Percentiles rank a stretch among this genome's conserved stretches.
These are phyloP conservation scores for Alternaria triticimaculans DNA, from an alignment of 2,329 filamentous ascomycete genomes.

Conservation along the genomic window DNA sequence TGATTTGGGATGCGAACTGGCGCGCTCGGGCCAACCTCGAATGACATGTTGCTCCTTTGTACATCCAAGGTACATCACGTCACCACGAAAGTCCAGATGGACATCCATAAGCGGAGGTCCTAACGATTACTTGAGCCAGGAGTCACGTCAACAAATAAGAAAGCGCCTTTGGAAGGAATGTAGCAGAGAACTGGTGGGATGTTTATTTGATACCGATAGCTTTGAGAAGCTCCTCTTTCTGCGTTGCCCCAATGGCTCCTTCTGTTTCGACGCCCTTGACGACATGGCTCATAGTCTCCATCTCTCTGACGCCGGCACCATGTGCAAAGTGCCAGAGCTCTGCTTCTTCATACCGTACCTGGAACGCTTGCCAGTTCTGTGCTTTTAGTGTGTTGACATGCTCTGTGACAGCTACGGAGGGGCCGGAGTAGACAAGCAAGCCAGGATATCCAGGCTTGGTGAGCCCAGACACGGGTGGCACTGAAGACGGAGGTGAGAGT, in stretches of 20 bases:
- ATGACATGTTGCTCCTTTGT: constrained; percentile 8
- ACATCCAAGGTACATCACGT: background rate
- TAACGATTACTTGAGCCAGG: background rate
- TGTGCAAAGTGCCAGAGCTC: constrained; percentile 51
- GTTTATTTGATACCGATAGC: constrained; percentile 45
- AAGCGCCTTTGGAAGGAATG: background rate
- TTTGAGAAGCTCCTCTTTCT: constrained; percentile 41
- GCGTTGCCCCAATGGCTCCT: constrained; percentile 5
- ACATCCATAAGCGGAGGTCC: background rate
- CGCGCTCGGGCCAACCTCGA: constrained; percentile 15
- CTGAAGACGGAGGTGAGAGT: constrained; percentile 39
- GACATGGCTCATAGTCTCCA: constrained; percentile 54
- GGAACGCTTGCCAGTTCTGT: constrained; percentile 56
- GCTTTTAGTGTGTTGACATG: constrained; percentile 53
- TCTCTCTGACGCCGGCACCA: constrained; percentile 50
- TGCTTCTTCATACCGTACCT: constrained; percentile 51
- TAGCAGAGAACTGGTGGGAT: background rate
- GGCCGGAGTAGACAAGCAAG: constrained; percentile 53
- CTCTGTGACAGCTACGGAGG: constrained; percentile 45
- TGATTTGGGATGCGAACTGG: constrained; percentile 13
- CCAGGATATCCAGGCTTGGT: constrained; percentile 58
- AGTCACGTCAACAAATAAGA: background rate
- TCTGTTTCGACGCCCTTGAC: constrained; percentile 44
- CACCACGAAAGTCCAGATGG: background rate
- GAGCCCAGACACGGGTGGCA: constrained; percentile 46